phyloP scores from a whole-genome alignment of 2,329 filamentous ascomycete genomes.

The Venturia effusa region DNA sequence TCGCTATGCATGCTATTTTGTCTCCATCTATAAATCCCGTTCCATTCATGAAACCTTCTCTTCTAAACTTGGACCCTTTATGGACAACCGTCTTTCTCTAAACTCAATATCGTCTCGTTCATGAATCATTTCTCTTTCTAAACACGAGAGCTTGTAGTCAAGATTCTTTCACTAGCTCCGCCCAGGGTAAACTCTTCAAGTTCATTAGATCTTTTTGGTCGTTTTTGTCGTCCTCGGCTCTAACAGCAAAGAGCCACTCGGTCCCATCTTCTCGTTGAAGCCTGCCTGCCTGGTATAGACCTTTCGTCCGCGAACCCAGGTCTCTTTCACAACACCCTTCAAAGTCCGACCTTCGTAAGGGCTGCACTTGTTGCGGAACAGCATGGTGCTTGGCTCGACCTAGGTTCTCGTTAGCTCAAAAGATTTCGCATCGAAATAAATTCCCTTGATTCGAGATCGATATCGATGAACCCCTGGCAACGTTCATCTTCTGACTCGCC shows the following conservation, averaged over 20 bases:
- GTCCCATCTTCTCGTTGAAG: slow-evolving; percentile 48
- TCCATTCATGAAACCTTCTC: no score
- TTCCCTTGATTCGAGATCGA: neutral
- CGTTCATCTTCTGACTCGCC: neutral
- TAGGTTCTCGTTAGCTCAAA: slow-evolving; percentile 9
- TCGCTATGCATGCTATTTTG: neutral
- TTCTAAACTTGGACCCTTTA: no score
- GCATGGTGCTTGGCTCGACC: slow-evolving; percentile 61
- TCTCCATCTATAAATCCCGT: neutral
- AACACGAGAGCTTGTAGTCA: no score
- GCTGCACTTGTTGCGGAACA: slow-evolving; percentile 87
- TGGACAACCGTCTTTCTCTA: no score
- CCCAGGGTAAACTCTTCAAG: neutral
- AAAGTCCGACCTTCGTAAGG: slow-evolving; percentile 79
- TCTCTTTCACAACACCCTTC: slow-evolving; percentile 69
- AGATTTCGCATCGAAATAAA: neutral
- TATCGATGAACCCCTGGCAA: neutral
- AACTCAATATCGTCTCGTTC: neutral
- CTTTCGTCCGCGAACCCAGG: slow-evolving; percentile 67
- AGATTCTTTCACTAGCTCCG: neutral
- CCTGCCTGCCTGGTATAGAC: slow-evolving; percentile 60
- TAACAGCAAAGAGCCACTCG: slow-evolving; percentile 39
- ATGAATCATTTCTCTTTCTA: no score
- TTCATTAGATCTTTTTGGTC: neutral
- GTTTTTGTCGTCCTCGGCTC: slow-evolving; percentile 30